These are phyloP conservation scores for Suillus decipiens DNA, from an alignment of 768 basidiomycete species.

Conservation along the genomic window DNA sequence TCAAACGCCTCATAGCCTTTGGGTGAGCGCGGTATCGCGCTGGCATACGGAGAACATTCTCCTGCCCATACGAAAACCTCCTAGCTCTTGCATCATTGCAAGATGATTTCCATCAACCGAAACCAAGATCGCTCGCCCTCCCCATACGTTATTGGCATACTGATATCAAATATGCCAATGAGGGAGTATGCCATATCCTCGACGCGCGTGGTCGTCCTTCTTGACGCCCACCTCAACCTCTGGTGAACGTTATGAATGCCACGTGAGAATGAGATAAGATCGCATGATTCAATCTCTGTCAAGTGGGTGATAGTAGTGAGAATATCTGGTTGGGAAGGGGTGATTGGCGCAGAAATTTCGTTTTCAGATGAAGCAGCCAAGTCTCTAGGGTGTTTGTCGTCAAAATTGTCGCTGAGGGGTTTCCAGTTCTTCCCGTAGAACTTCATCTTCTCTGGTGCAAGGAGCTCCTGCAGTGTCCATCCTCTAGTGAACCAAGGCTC, in stretches of 20 bases:
- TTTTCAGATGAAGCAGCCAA: conserved; percentile 1
- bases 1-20: conserved; percentile 26
- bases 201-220: conserved; percentile 23
- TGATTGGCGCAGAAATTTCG: conserved; percentile 14
- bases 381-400: conserved; percentile 12
- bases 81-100: conserved; percentile 10
- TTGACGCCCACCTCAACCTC: conserved; percentile 27
- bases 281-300: conserved; percentile 18
- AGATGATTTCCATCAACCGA: conserved; percentile 17
- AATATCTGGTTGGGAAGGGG: conserved; percentile 8
- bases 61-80: conserved; percentile 14
- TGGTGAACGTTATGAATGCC: conserved; percentile 19
- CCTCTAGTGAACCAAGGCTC: conserved; percentile 27
- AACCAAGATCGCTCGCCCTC: conserved; percentile 26
- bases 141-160: conserved; percentile 26
- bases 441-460: conserved; percentile 17
- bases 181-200: conserved; percentile 30
- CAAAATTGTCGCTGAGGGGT: conserved; percentile 15
- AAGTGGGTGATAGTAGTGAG: conserved; percentile 11
- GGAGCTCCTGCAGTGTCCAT: conserved; percentile 21
- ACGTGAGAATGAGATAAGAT: conserved; percentile 17
- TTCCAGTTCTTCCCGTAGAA: conserved; percentile 24
- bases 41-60: conserved; percentile 6
- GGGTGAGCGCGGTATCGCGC: conserved; percentile 20
- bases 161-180: conserved; percentile 25